Evolutionary conservation across 306 rosid species (phyloP), one percentile per base, ranked within the genome.

Genomic region (Vicia villosa): DNA sequence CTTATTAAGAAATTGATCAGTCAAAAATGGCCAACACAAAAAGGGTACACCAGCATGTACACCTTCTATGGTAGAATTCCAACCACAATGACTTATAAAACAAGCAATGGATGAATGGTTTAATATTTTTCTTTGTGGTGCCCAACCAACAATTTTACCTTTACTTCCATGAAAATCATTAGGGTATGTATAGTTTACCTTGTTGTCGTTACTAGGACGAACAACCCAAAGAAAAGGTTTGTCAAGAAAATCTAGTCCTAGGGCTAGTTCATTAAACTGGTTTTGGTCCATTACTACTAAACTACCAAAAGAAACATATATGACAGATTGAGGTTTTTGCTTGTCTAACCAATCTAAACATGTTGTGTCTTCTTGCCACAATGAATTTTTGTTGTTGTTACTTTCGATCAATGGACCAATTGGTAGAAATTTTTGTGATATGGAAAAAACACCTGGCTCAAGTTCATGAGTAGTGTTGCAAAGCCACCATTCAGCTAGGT

Each of bases 21-120:
- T 1, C 0, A 3, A 0, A 14, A 51, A 68, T 17, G 80, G 75
- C 80, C 80, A 76, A 76, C 75, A 61, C 64, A 85, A 50, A 37
- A 81, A 85, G 59, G 84, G 84, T 2, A 79, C 69, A 17, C 72
- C 76, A 42, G 5, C 36, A 70, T 50, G 74, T 56, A 73, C 42
- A 65, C 84, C 86, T 50, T 85, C 89, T 1, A 76, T 4, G 1
- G 69, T 62, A 15, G 86, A 85, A 22, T 79, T 85, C 89, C 89
- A 85, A 28, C 89, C 86, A 28, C 86, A 85, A 2, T 85, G 89
- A 21, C 80, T 76, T n/a, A 85, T 19, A 60, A 85, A 85, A 20
- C 83, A 82, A 70, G 81, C 81, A 12, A 85, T 42, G 0, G 82
- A 6, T 38, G 74, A 60, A 36, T 78, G 78, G 37, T 59, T 72